These are phyloP conservation scores for Fraxinus dipetala DNA, from an alignment of 305 asterid genomes.

Conservation along the genomic window DNA sequence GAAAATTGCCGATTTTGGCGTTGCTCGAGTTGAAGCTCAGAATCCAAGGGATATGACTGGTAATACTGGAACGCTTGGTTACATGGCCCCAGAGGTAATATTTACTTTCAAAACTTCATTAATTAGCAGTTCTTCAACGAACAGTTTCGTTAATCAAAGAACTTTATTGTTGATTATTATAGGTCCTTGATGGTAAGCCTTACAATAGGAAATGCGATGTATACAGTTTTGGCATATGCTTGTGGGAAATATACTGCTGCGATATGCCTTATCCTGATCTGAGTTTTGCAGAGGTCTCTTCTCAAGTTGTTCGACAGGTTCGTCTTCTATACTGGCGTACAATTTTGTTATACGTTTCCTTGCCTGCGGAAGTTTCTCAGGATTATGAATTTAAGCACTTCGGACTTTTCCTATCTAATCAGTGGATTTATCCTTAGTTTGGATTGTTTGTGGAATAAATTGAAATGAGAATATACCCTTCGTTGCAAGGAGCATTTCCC, in stretches of 20 bases:
- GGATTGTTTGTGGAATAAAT: background rate
- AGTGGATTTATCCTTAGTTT: background rate
- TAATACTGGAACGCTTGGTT: constrained; percentile 48
- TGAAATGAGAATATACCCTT: background rate
- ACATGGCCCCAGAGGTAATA: constrained; percentile 51
- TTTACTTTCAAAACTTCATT: background rate
- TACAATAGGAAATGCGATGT: constrained; percentile 49
- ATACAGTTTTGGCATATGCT: constrained; percentile 44
- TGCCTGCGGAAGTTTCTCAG: background rate
- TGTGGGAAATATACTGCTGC: constrained; percentile 51
- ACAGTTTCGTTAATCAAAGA: background rate
- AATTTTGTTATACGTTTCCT: background rate
- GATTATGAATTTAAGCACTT: background rate
- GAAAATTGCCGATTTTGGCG: constrained; percentile 47
- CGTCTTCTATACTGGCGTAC: background rate
- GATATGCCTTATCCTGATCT: constrained; percentile 38
- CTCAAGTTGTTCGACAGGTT: constrained; percentile 45
- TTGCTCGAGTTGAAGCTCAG: constrained; percentile 51
- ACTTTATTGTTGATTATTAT: background rate
- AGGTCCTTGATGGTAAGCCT: constrained; percentile 53
- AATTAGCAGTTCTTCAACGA: background rate
- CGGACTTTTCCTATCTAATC: background rate
- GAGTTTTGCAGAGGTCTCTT: constrained; percentile 47
- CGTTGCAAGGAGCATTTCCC: background rate
- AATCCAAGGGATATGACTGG: constrained; percentile 53